A percentile compares a stretch with the other conserved stretches of the same genome.
These are phyloP conservation scores for Plectosphaerella plurivora DNA, from an alignment of 2,329 filamentous ascomycete genomes.

Conservation along the genomic window DNA sequence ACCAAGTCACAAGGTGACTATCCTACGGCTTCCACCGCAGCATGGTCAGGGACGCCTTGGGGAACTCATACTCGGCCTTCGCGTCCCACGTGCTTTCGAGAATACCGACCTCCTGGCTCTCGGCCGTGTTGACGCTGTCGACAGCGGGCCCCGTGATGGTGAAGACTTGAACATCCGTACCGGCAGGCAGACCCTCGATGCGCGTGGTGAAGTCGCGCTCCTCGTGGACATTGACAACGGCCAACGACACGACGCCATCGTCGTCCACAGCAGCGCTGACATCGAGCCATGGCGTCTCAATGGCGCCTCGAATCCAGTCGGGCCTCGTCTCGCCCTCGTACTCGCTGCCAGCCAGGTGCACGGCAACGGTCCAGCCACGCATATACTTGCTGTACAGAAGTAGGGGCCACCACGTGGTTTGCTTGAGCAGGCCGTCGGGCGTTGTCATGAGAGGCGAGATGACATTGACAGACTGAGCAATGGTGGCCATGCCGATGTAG, in stretches of 20 bases:
- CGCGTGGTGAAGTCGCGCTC: constrained; percentile 53
- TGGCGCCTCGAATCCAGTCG: constrained; percentile 57
- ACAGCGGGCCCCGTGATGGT: constrained; percentile 56
- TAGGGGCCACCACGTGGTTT: constrained; percentile 73
- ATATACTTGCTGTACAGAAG: constrained; percentile 61
- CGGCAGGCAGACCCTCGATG: constrained; percentile 43
- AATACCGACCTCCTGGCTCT: constrained; percentile 47
- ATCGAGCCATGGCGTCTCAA: constrained; percentile 68
- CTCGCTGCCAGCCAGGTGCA: constrained; percentile 57
- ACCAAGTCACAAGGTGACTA: too few relatives aligned
- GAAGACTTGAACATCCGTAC: constrained; percentile 52
- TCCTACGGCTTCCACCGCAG: constrained; percentile 48
- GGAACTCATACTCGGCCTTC: constrained; percentile 58
- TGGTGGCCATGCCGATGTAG: constrained; percentile 72
- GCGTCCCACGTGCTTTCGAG: constrained; percentile 53
- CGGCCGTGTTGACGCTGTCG: constrained; percentile 57
- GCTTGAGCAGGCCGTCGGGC: constrained; percentile 57
- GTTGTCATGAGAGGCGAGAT: constrained; percentile 74
- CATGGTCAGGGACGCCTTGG: constrained; percentile 67
- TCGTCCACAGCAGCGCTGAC: constrained; percentile 56
- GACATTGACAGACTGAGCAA: constrained; percentile 75
- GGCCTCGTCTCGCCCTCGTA: constrained; percentile 67
- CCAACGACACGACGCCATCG: constrained; percentile 59
- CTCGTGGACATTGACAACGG: constrained; percentile 69
- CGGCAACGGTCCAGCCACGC: constrained; percentile 65